Evolutionary conservation across 2,329 filamentous ascomycete species (phyloP), one percentile per base, ranked within the genome.

Genomic region (Chaetothyriales sp.): DNA sequence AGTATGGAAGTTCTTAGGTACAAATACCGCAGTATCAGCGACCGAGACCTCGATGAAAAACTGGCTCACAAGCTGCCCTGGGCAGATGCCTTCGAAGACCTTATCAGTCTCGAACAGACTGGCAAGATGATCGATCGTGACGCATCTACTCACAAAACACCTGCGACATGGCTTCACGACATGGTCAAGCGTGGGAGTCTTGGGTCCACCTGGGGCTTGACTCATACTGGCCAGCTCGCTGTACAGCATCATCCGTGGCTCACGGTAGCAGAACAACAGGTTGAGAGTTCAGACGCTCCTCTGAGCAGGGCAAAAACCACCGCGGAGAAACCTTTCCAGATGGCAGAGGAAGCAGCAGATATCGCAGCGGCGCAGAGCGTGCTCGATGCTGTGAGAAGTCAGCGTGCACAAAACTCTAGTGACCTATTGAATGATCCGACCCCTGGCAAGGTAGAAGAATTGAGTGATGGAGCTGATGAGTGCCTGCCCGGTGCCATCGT

Each of bases 1-100:
- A 10, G 19, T 10, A 15, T 40, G 10, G 33, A 40, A 15, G 33
- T 40, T 2, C 33, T 40, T 15, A 15, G 9, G 33, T 40, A 15
- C 10, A 55, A 57, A 5, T 65, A 64, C 8, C 52, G 56, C 5
- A 64, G 66, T 2, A 57, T 65, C 0, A 33, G 60, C 59, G 25
- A 52, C 43, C 33, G 4, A 40, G 63, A 54, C 47, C 69, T 59
- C 25, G 66, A 62, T 55, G 63, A 45, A 51, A 66, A 52, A 64
- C 68, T 56, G 57, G 66, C 47, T 2, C 56, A 53, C 1, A 66
- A 68, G 48, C 67, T 68, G 0, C 68, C 69, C 29, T 80, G 77
- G 77, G 70, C 75, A 15, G 73, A 75, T 48, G 78, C 78, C 0
- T 81, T 79, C 57, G 77, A 81, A 58, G 78, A 82, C 58, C 68